phyloP scores from a whole-genome alignment of 495 filamentous ascomycete genomes.

The Hypoxylon trugodes region DNA sequence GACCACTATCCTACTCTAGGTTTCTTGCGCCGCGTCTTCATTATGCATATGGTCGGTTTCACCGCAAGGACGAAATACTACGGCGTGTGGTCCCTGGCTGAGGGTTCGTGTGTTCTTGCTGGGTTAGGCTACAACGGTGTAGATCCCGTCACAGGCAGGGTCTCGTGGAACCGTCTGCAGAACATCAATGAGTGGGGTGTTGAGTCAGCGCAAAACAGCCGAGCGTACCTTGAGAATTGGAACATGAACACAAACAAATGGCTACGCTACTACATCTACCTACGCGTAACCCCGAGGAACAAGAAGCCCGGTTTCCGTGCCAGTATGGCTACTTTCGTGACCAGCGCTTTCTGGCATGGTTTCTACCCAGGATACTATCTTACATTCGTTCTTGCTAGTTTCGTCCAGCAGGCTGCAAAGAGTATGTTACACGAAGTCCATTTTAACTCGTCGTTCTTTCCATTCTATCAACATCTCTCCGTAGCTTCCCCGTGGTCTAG shows the following conservation, averaged over 20 bases:
- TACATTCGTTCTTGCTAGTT: conserved; percentile 84
- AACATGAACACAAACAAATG: conserved; percentile 99
- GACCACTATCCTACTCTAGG: conserved; percentile 69
- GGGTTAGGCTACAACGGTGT: conserved; percentile 95
- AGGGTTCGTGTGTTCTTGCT: conserved; percentile 93
- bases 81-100: conserved; percentile 90
- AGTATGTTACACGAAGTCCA: conserved; percentile 61
- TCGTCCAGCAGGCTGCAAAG: conserved; percentile 93
- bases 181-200: conserved; percentile 86
- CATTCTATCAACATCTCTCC: too few relatives aligned
- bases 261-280: conserved; percentile 94
- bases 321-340: conserved; percentile 91
- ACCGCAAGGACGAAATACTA: conserved; percentile 91
- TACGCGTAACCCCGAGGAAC: conserved; percentile 92
- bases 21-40: conserved; percentile 75
- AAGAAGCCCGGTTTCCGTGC: conserved; percentile 97
- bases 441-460: not conserved
- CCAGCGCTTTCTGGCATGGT: conserved; percentile 96
- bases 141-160: conserved; percentile 79
- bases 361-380: conserved; percentile 98
- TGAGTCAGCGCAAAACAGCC: conserved; percentile 88
- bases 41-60: conserved; percentile 83
- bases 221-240: conserved; percentile 89
- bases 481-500: too few relatives aligned
- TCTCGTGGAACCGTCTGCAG: conserved; percentile 86